These are phyloP conservation scores for Sanguinoderma infundibulare DNA, from an alignment of 1,284 basidiomycete species.

Conservation along the genomic window DNA sequence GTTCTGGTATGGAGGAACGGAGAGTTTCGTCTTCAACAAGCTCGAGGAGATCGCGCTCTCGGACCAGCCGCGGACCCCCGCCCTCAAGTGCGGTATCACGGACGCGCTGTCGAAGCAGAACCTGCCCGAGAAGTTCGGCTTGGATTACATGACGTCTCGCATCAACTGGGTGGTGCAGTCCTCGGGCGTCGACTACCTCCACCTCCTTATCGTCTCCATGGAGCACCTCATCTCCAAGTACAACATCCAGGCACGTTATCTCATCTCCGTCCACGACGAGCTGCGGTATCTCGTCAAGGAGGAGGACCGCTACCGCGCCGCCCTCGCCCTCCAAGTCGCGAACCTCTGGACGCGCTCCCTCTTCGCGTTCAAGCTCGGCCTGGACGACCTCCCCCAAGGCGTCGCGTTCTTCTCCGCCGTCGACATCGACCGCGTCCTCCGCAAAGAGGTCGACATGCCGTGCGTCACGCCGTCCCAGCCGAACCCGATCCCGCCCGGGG, in stretches of 20 bases:
- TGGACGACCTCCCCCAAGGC: slow-evolving; percentile 94
- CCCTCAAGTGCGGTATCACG: slow-evolving; percentile 93
- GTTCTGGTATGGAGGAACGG: slow-evolving; percentile 98
- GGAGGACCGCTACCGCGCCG: slow-evolving; percentile 85
- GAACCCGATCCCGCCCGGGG: slow-evolving; percentile 80
- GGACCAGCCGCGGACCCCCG: slow-evolving; percentile 89
- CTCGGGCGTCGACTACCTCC: slow-evolving; percentile 97
- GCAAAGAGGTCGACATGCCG: slow-evolving; percentile 97
- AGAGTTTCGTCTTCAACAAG: slow-evolving; percentile 99
- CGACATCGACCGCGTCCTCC: slow-evolving; percentile 89
- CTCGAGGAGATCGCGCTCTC: slow-evolving; percentile 94
- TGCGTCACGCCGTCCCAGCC: slow-evolving; percentile 96
- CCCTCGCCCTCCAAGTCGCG: slow-evolving; percentile 94
- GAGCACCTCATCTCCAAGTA: slow-evolving; percentile 86
- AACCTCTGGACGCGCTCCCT: slow-evolving; percentile 95
- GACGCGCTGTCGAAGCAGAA: slow-evolving; percentile 90
- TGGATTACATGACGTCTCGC: slow-evolving; percentile 93
- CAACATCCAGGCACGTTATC: slow-evolving; percentile 89
- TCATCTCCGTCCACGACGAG: slow-evolving; percentile 98
- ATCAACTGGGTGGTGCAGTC: slow-evolving; percentile 99
- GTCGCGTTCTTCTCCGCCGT: slow-evolving; percentile 98
- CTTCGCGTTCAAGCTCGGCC: slow-evolving; percentile 92
- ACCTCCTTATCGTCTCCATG: slow-evolving; percentile 96
- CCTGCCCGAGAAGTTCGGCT: slow-evolving; percentile 77
- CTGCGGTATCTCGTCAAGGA: slow-evolving; percentile 92